Base-by-base conservation (phyloP, 2,329 filamentous ascomycete genomes). In the Pseudocercospora vitis region DNA sequence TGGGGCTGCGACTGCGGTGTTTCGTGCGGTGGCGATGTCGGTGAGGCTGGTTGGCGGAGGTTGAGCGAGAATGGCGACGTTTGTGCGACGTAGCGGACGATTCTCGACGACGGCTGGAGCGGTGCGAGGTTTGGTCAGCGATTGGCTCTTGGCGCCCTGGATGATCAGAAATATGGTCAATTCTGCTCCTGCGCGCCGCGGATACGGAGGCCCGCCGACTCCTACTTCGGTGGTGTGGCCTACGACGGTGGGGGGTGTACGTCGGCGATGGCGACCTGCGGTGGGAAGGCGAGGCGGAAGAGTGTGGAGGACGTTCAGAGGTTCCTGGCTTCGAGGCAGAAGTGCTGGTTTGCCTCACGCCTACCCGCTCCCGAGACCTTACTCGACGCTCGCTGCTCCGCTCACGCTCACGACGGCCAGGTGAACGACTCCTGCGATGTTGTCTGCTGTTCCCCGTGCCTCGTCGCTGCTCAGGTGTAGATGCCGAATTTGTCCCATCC, bases 21-120 rank as follows among this genome's bases (percentile, higher is more conserved):
- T 49, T 53, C 33, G 48, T 56, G 37, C 55, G 53, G 33, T 48
- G 52, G 18, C 53, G 46, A 48, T 59, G 53, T 28, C 56, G 58
- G 18, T 49, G 52, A 26, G 39, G 45, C 14, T 32, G 55, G 12
- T 55, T 42, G 19, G 52, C 23, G 21, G 61, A 61, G 23, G 58
- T 51, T n/a, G 63, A 63, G 29, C 50, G 61, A 21, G 64, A 60
- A 31, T 39, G 53, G 29, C 57, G 58, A 44, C 57, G 62, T 39
- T 63, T 59, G 60, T 60, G 63, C 53, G 63, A 60, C 54, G 63
- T 50, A 33, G 53, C 12, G 16, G 54, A 37, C 33, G 55, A 50
- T 47, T 33, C 31, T 42, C 24, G 42, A 45, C 24, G 46, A 48
- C 51, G 52, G 49, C 48, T 49, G 51, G 50, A 50, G 39, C 45